Evolutionary conservation across 1,139 yeast species (phyloP), one percentile per base, ranked within the genome.

Genomic region (Sugiyamaella novakii): DNA sequence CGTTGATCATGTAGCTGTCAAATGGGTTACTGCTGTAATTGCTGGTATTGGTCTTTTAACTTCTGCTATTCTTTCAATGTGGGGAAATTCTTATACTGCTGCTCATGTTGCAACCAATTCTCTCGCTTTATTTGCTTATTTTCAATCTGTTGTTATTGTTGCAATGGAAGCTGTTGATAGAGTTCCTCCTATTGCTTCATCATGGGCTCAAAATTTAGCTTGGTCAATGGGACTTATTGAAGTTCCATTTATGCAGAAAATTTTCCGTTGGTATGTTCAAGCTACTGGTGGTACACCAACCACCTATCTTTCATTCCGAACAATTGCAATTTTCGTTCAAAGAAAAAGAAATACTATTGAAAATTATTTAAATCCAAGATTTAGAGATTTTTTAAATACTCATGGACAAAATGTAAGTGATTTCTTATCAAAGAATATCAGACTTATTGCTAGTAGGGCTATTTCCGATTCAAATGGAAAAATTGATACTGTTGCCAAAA

Each of bases 31-130:
- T 55, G 98, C 98, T 10, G 89, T 92, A 30, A 78, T 94, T 50
- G 79, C 97, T 0, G 98, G 98, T 46, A 70, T 88, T 45, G 98
- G 98, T 57, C 78, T 92, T 47, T 70, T 91, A 47, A 84, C 95
- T 7, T 85, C 96, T 1, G 95, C 96, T 35, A 78, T 91, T 47
- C 81, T 91, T 35, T 87, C 96, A 0, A 84, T 89, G 41, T 78
- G 86, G 64, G 98, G 98, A 14, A 95, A 88, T 65, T 86, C 96
- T 27, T 82, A 83, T 58, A 88, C 98, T 3, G 96, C 98, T 18
- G 95, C 97, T 7, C 98, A 92, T 67, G 87, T 92, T 64, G 96
- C 98, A 11, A 88, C 97, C 17, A 91, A 91, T 70, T 84, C 97
- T 18, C 83, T 89, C 70, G 86, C 96, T 2, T 75, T 92, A 59